Evolutionary conservation across 257 asterid species (phyloP).

Genomic region (Voacanga thouarsii): DNA sequence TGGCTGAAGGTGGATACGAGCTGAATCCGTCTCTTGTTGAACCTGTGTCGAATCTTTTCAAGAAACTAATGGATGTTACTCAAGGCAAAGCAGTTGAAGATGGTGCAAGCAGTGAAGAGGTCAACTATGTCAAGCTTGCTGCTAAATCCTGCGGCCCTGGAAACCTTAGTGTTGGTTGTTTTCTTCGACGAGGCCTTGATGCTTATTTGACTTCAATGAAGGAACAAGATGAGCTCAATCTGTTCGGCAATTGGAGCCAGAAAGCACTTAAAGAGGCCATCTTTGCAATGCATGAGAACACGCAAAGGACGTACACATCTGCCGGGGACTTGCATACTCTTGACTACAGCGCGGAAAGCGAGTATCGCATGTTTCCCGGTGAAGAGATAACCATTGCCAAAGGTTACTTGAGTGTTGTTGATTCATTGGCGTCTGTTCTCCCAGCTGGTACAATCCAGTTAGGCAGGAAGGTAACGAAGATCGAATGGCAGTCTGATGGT

Average conservation of each 20-base stretch:
- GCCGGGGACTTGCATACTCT: conserved; percentile 53
- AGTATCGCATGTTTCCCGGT: conserved; percentile 68
- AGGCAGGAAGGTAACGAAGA: conserved; percentile 46
- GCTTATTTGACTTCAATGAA: conserved; percentile 38
- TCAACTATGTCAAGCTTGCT: conserved; percentile 11
- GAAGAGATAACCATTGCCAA: conserved; percentile 72
- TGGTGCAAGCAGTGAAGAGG: conserved; percentile 10
- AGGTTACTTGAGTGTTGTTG: conserved; percentile 59
- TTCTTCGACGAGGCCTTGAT: conserved; percentile 59
- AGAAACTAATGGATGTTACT: conserved; percentile 60
- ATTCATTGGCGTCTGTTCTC: conserved; percentile 57
- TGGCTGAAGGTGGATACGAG: conserved; percentile 64
- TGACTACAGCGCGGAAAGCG: conserved; percentile 70
- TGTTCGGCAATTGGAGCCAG: conserved; percentile 46
- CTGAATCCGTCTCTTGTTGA: conserved; percentile 48
- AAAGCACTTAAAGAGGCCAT: conserved; percentile 45
- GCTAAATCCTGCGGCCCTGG: conserved; percentile 22
- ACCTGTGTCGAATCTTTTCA: conserved; percentile 51
- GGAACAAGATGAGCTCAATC: conserved; percentile 9
- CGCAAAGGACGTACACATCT: conserved; percentile 67
- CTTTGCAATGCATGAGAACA: conserved; percentile 72
- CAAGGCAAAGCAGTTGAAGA: conserved; percentile 40
- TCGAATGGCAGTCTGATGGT: conserved; percentile 50
- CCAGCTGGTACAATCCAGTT: conserved; percentile 66
- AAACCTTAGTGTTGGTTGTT: conserved; percentile 47